These are phyloP conservation scores for Teunomyces gatunensis DNA, from an alignment of 805 yeast genomes.

Conservation along the genomic window DNA sequence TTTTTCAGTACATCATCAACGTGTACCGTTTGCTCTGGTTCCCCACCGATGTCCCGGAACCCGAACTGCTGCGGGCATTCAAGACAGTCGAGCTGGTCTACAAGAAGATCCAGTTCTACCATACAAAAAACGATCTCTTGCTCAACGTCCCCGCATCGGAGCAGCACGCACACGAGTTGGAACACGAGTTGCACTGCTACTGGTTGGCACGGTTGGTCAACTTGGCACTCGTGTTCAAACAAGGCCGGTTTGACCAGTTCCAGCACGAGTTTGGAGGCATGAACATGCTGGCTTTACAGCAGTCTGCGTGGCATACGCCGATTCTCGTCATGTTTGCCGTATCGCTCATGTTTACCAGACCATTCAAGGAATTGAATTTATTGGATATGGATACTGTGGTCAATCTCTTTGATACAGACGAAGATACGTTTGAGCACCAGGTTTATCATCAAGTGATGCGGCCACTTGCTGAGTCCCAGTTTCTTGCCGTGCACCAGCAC, in stretches of 20 bases:
- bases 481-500: conserved; percentile 12
- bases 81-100: conserved; percentile 14
- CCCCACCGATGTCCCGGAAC: conserved; percentile 6
- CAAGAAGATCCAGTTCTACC: conserved; percentile 23
- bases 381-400: conserved; percentile 17
- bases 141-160: conserved; percentile 6
- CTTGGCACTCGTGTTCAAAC: conserved; percentile 23
- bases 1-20: conserved; percentile 21
- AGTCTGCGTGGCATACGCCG: conserved; percentile 14
- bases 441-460: conserved; percentile 19
- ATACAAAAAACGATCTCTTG: conserved; percentile 18
- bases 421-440: conserved; percentile 12
- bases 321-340: conserved; percentile 23
- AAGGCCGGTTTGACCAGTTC: conserved; percentile 24
- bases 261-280: conserved; percentile 10
- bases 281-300: too few relatives aligned
- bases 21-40: conserved; percentile 24
- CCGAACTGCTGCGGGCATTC: conserved; percentile 1
- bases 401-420: conserved; percentile 16
- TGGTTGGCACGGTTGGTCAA: conserved; percentile 20
- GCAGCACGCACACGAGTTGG: conserved; percentile 1
- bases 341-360: conserved; percentile 24
- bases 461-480: conserved; percentile 21
- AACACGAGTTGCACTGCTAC: conserved; percentile 21
- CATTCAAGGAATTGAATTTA: conserved; percentile 27